Percentiles rank a stretch among this genome's conserved stretches.
phyloP scores from a whole-genome alignment of 495 filamentous ascomycete species.

The Talaromyces liani region DNA sequence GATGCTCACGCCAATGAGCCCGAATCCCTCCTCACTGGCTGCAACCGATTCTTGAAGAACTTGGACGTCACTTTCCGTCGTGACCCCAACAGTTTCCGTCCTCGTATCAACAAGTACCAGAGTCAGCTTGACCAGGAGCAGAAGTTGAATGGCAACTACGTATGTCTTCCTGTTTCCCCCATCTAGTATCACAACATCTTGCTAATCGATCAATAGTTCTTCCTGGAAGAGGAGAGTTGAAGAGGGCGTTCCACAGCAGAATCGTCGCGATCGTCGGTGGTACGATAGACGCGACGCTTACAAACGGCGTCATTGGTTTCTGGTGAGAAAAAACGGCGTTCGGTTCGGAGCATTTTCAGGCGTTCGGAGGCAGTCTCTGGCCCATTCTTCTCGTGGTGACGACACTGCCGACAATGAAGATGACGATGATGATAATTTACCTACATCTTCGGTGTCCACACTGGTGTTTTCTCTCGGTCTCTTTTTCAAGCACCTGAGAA shows the following conservation, averaged over 20 bases:
- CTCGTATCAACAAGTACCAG: slow-evolving; percentile 95
- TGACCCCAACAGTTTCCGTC: slow-evolving; percentile 90
- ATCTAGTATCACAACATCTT: neutral
- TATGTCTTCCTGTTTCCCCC: slow-evolving; percentile 39
- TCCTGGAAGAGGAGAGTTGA: slow-evolving; percentile 88
- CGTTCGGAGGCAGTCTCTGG: slow-evolving; percentile 23
- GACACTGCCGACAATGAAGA: slow-evolving; percentile 43
- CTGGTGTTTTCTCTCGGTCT: neutral
- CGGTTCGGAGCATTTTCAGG: slow-evolving; percentile 34
- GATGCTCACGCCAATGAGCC: slow-evolving; percentile 82
- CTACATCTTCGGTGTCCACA: neutral
- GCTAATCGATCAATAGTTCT: slow-evolving; percentile 47
- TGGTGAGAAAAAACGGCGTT: slow-evolving; percentile 26
- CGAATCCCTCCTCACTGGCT: slow-evolving; percentile 88
- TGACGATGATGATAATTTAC: slow-evolving; percentile 31
- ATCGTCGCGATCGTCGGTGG: slow-evolving; percentile 33
- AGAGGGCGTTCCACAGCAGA: slow-evolving; percentile 47
- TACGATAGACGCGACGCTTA: slow-evolving; percentile 36
- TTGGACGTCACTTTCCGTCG: slow-evolving; percentile 97
- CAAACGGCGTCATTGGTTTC: slow-evolving; percentile 29
- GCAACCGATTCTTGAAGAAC: slow-evolving; percentile 93
- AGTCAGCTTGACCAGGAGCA: slow-evolving; percentile 96
- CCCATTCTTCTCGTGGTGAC: slow-evolving; percentile 24
- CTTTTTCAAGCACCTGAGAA: neutral
- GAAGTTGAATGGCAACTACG: slow-evolving; percentile 87